phyloP scores from a whole-genome alignment of 345 rosid species.

The Aquilaria malaccensis region DNA sequence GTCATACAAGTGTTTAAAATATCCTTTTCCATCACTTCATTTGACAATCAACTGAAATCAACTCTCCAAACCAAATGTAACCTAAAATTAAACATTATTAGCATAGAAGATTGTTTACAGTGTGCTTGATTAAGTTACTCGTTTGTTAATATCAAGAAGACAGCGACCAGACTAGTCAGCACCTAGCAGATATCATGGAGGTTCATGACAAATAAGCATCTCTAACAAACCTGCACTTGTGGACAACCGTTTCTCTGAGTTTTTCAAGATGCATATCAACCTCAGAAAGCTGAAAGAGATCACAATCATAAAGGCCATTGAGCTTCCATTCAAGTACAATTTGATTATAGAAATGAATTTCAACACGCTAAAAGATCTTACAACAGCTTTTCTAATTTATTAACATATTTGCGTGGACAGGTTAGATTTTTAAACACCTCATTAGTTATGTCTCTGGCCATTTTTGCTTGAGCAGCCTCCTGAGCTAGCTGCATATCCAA shows the following conservation, averaged over 20 bases:
- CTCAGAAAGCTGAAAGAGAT: constrained; percentile 48
- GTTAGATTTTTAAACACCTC: constrained; percentile 32
- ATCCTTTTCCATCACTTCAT: too few species aligned
- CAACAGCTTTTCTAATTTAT: not conserved
- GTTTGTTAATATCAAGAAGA: too few species aligned
- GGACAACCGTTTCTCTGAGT: constrained; percentile 57
- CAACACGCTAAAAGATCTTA: constrained; percentile 6
- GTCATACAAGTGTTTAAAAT: not conserved
- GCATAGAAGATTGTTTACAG: too few species aligned
- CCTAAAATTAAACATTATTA: too few species aligned
- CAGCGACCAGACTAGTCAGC: too few species aligned
- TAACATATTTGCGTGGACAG: not conserved
- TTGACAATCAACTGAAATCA: too few species aligned
- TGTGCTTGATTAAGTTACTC: too few species aligned
- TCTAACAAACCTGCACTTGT: constrained; percentile 59
- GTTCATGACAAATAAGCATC: not conserved
- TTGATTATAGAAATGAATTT: constrained; percentile 8
- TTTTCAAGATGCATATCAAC: constrained; percentile 59
- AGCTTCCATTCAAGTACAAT: constrained; percentile 3
- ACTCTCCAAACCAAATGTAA: too few species aligned
- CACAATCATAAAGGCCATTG: not conserved
- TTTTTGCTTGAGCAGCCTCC: constrained; percentile 71
- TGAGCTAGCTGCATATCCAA: constrained; percentile 56
- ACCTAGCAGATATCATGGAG: too few species aligned
- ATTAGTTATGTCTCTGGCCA: constrained; percentile 56